These are phyloP conservation scores for Herpetomonas samuelpessoai DNA, from an alignment of 208 protist genomes.

Conservation along the genomic window DNA sequence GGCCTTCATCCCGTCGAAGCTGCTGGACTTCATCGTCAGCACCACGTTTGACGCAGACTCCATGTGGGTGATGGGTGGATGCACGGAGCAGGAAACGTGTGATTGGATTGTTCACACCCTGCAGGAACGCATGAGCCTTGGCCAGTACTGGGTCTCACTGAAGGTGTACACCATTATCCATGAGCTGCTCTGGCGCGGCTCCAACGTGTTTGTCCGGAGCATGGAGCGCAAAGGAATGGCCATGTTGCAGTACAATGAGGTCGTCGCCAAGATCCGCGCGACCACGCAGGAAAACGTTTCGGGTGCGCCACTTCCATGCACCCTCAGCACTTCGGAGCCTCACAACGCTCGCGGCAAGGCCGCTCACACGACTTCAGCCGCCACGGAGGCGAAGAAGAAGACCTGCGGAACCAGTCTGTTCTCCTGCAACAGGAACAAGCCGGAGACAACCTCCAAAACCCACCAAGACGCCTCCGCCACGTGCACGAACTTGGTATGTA, in stretches of 20 bases:
- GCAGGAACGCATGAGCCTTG: conserved; percentile 24
- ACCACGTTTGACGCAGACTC: conserved; percentile 12
- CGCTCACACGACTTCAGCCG: neutral
- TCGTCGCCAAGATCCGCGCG: conserved; percentile 8
- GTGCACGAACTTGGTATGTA: too few relatives aligned
- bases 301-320: conserved; percentile 19
- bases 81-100: conserved; percentile 33
- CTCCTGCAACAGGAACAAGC: neutral
- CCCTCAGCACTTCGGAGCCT: conserved; percentile 6
- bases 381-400: neutral
- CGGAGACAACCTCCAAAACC: neutral
- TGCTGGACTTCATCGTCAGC: conserved; percentile 24
- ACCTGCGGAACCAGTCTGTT: neutral
- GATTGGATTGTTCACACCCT: conserved; percentile 36
- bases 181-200: conserved; percentile 30
- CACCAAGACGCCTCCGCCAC: neutral
- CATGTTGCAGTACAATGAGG: conserved; percentile 12
- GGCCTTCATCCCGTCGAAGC: conserved; percentile 13
- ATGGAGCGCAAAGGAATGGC: conserved; percentile 3
- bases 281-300: conserved; percentile 27
- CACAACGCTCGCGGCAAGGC: conserved; percentile 2
- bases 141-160: conserved; percentile 28
- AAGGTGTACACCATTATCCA: conserved; percentile 31
- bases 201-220: conserved; percentile 15
- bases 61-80: conserved; percentile 9